phyloP scores from a whole-genome alignment of 306 rosid genomes.

The Cotoneaster glaucophyllus region DNA sequence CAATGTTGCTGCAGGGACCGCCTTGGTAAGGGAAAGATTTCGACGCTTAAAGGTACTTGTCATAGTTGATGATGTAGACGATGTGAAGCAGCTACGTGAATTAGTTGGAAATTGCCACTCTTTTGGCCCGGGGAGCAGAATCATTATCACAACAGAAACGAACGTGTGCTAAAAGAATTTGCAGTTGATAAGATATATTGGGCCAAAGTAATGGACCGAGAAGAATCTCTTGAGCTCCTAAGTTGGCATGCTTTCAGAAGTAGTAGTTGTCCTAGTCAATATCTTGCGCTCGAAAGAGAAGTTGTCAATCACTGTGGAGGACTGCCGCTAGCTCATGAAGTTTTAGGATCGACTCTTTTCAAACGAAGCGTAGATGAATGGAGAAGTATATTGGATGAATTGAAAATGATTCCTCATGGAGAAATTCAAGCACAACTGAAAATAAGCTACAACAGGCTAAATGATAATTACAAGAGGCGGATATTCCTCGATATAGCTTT shows the following conservation, averaged over 20 bases:
- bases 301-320: conserved; percentile 22
- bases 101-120: not conserved
- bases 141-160: conserved; percentile 26
- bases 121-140: conserved; percentile 16
- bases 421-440: conserved; percentile 11
- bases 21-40: not conserved
- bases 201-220: not conserved
- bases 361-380: conserved; percentile 12
- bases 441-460: conserved; percentile 21
- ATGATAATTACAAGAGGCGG: not conserved
- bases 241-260: conserved; percentile 30
- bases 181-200: not conserved
- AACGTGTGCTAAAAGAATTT: not conserved
- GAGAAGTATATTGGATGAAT: conserved; percentile 16
- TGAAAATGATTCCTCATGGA: conserved; percentile 13
- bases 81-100: no score
- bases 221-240: conserved; percentile 19
- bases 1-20: not conserved
- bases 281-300: not conserved
- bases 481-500: conserved; percentile 35
- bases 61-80: conserved; percentile 9
- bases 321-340: conserved; percentile 36
- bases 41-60: not conserved
- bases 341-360: conserved; percentile 22
- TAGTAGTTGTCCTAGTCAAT: not conserved